Conservation (phyloP, 2,329 filamentous ascomycete genomes). For the Chaetomiaceae sp. region DNA sequence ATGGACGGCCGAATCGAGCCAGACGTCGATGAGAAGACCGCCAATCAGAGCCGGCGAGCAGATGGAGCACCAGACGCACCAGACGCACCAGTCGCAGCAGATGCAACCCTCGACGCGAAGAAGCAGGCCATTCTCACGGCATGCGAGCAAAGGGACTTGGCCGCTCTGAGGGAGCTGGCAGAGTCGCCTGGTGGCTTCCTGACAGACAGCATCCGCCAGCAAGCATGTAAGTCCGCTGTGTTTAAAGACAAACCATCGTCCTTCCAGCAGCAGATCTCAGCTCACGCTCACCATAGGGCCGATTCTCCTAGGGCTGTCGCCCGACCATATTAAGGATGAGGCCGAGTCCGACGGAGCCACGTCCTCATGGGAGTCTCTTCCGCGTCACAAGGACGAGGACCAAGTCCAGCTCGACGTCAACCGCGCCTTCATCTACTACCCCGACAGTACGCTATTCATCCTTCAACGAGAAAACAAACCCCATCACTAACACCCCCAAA, state of each 20-base stretch:
- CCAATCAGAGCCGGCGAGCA: not conserved
- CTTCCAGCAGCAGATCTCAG: too few species aligned
- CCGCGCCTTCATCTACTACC: constrained; percentile 96
- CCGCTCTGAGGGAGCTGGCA: constrained; percentile 51
- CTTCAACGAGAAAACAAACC: not conserved
- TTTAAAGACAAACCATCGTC: not conserved
- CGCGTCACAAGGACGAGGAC: constrained; percentile 77
- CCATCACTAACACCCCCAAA: not conserved
- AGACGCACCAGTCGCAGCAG: not conserved
- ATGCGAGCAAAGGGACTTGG: constrained; percentile 52
- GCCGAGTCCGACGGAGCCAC: constrained; percentile 18
- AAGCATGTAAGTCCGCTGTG: constrained; percentile 62
- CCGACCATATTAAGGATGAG: constrained; percentile 22
- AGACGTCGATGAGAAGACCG: constrained; percentile 4
- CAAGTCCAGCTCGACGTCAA: constrained; percentile 91
- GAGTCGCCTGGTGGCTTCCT: constrained; percentile 61
- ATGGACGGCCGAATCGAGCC: too few species aligned
- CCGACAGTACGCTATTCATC: constrained; percentile 53
- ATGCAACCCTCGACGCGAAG: constrained; percentile 27
- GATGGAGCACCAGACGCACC: too few species aligned
- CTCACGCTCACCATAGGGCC: constrained; percentile 47
- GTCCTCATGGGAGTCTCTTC: constrained; percentile 54
- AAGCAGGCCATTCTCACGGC: constrained; percentile 49
- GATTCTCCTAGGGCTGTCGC: constrained; percentile 43
- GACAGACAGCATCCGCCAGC: constrained; percentile 59